These are phyloP conservation scores for Chaetoceros tenuissimus DNA, from an alignment of 108 stramenopile species.

Conservation along the genomic window DNA sequence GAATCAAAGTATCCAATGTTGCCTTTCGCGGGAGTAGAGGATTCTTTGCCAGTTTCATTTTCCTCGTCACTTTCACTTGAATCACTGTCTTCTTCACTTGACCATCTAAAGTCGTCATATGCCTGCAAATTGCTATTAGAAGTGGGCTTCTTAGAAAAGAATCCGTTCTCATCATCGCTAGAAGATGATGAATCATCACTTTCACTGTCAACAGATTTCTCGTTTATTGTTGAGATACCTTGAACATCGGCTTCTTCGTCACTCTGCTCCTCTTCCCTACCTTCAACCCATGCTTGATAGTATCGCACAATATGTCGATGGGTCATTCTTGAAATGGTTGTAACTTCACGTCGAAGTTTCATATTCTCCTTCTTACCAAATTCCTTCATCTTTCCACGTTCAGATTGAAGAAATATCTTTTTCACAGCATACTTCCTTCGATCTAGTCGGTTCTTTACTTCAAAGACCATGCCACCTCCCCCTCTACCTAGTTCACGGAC, in stretches of 20 bases:
- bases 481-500: slow-evolving; percentile 66
- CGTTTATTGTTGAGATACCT: background rate
- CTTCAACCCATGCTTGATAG: slow-evolving; percentile 61
- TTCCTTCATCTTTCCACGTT: slow-evolving; percentile 30
- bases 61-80: background rate
- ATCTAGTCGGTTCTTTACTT: slow-evolving; percentile 71
- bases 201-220: background rate
- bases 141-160: background rate
- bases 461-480: slow-evolving; percentile 78
- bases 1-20: background rate
- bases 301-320: slow-evolving; percentile 76
- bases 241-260: background rate
- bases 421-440: slow-evolving; percentile 73
- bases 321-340: slow-evolving; percentile 77
- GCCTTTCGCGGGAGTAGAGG: background rate
- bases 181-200: background rate
- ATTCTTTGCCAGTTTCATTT: background rate
- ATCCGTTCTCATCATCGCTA: background rate
- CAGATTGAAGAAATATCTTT: slow-evolving; percentile 60
- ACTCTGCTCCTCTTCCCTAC: background rate
- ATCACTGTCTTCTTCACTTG: background rate
- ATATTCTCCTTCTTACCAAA: slow-evolving; percentile 50
- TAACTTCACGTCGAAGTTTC: slow-evolving; percentile 72
- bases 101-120: background rate
- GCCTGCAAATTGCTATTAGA: background rate